These are phyloP conservation scores for Sindora glabra DNA, from an alignment of 306 rosid species.

Conservation along the genomic window DNA sequence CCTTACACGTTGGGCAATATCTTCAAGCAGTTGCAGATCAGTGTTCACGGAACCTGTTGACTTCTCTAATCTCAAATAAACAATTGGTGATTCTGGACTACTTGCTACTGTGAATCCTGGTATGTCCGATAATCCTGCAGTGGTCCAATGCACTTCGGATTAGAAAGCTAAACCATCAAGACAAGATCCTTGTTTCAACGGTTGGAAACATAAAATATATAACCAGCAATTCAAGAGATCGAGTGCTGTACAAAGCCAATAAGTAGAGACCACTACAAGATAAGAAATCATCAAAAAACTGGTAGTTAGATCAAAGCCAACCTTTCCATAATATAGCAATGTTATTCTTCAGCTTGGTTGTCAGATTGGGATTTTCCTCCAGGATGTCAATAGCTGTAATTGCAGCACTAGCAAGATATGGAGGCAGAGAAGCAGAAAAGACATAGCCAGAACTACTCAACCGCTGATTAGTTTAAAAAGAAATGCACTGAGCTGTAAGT, in stretches of 20 bases:
- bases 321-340: conserved; percentile 64
- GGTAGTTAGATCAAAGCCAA: conserved; percentile 26
- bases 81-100: conserved; percentile 79
- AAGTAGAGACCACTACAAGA: background rate
- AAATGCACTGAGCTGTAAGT: conserved; percentile 19
- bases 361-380: conserved; percentile 73
- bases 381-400: conserved; percentile 76
- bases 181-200: background rate
- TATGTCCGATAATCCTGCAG: conserved; percentile 63
- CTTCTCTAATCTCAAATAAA: conserved; percentile 65
- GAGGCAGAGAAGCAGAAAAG: conserved; percentile 97
- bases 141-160: conserved; percentile 14
- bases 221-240: background rate
- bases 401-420: conserved; percentile 95
- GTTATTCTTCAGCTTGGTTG: conserved; percentile 62
- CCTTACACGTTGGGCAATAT: conserved; percentile 65
- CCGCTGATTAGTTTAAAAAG: conserved; percentile 52
- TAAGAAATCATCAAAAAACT: background rate
- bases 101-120: conserved; percentile 60
- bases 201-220: background rate
- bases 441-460: conserved; percentile 95
- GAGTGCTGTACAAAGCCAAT: background rate
- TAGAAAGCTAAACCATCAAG: background rate
- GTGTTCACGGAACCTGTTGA: conserved; percentile 56
- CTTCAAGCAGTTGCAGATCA: conserved; percentile 63